Evolutionary conservation across 2,329 filamentous ascomycete species (phyloP).

Genomic region (Colletotrichum orbiculare): DNA sequence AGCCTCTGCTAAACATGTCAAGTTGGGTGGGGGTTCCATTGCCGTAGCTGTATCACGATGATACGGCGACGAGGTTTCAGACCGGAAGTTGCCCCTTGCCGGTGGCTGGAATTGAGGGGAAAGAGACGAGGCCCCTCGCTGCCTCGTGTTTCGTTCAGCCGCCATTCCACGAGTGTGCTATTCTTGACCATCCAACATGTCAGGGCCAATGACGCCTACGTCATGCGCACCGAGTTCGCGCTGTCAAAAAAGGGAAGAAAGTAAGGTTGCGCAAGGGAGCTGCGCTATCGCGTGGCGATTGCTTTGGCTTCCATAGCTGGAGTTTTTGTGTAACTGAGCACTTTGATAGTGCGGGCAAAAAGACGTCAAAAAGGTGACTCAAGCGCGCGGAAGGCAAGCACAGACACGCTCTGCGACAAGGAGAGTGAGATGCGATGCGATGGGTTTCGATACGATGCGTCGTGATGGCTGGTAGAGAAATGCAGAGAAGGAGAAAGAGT

Average conservation of each 20-base stretch:
- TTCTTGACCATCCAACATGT: background rate
- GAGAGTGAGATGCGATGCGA: background rate
- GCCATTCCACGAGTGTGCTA: background rate
- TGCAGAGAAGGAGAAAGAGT: background rate
- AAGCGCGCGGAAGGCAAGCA: conserved; percentile 7
- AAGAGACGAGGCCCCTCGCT: background rate
- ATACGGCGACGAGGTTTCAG: conserved; percentile 35
- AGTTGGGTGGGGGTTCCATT: background rate
- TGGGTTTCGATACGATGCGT: conserved; percentile 10
- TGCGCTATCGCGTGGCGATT: background rate
- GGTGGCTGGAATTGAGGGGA: conserved; percentile 5
- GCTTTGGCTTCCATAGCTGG: background rate
- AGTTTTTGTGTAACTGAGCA: background rate
- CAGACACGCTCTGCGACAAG: conserved; percentile 3
- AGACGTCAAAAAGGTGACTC: background rate
- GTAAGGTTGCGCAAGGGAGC: conserved; percentile 14
- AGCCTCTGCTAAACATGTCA: too few species aligned
- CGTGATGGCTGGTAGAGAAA: background rate
- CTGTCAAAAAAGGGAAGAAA: conserved; percentile 2
- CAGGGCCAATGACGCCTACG: background rate
- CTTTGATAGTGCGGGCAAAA: background rate
- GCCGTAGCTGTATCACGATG: conserved; percentile 24
- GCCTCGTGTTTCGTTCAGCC: background rate
- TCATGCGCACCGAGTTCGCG: background rate
- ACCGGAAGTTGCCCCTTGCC: conserved; percentile 17